phyloP scores from a whole-genome alignment of 139 green algal species.

The Ostreobium quekettii region DNA sequence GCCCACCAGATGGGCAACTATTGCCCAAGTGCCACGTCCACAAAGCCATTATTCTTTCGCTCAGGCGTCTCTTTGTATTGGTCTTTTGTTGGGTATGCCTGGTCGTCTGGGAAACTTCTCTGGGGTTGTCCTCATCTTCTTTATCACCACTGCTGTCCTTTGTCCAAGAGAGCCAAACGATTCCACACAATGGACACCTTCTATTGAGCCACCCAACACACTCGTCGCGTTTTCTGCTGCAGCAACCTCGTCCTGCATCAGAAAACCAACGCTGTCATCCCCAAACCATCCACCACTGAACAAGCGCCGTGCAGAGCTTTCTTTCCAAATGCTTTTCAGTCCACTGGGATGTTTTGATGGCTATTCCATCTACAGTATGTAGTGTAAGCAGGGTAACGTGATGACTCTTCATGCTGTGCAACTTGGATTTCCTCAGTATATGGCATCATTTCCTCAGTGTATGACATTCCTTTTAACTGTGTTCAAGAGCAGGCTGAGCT shows the following conservation, averaged over 20 bases:
- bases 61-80: too few species aligned
- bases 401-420: background rate
- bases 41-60: too few species aligned
- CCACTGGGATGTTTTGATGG: background rate
- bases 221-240: slow-evolving; percentile 41
- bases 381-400: background rate
- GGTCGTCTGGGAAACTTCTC: slow-evolving; percentile 51
- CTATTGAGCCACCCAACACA: slow-evolving; percentile 45
- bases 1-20: too few species aligned
- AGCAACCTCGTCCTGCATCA: slow-evolving; percentile 48
- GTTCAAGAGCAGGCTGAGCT: too few species aligned
- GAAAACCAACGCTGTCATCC: too few species aligned
- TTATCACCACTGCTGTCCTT: slow-evolving; percentile 44
- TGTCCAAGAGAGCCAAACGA: slow-evolving; percentile 32
- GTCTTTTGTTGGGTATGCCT: slow-evolving; percentile 54
- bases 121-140: slow-evolving; percentile 42
- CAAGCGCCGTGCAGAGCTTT: background rate
- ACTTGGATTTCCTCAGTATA: too few species aligned
- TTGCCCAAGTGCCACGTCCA: too few species aligned
- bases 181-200: slow-evolving; percentile 44
- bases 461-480: too few species aligned
- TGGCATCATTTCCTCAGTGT: too few species aligned
- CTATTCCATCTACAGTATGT: background rate
- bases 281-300: too few species aligned
- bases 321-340: background rate